A percentile compares a stretch with the other conserved stretches of the same genome.
These are phyloP conservation scores for Ophiostoma tasmaniense DNA, from an alignment of 2,329 filamentous ascomycete species.

Conservation along the genomic window DNA sequence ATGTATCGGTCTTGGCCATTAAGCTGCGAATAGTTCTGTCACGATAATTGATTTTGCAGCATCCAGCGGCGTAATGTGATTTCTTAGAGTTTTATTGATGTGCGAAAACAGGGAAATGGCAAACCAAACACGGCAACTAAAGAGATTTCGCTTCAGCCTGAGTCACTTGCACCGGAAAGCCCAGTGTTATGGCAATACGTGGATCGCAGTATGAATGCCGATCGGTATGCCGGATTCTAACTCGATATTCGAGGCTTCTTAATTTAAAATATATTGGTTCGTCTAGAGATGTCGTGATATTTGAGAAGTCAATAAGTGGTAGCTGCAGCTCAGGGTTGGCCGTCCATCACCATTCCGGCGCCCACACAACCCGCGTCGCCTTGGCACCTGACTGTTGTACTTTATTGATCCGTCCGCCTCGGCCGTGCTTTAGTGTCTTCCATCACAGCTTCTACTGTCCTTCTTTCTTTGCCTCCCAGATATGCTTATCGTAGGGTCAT, in stretches of 20 bases:
- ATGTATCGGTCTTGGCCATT: neutral
- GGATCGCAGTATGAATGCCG: neutral
- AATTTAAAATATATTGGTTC: too few relatives aligned
- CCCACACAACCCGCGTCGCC: neutral
- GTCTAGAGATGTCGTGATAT: too few relatives aligned
- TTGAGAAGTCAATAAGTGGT: too few relatives aligned
- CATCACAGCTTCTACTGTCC: neutral
- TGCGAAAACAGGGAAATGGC: neutral
- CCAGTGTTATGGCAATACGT: neutral
- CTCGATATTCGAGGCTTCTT: too few relatives aligned
- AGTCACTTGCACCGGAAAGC: neutral
- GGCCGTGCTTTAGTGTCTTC: neutral
- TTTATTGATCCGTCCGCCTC: neutral
- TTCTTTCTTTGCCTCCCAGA: neutral
- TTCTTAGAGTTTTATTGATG: neutral
- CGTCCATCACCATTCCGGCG: neutral
- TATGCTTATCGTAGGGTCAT: neutral
- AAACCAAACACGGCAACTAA: neutral
- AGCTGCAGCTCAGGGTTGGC: neutral
- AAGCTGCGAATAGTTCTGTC: neutral
- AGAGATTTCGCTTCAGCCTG: neutral
- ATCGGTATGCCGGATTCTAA: too few relatives aligned
- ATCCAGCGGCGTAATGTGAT: neutral
- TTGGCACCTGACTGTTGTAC: neutral
- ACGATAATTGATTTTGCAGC: neutral